Conservation (phyloP, 768 basidiomycete species). For the Pulveroboletus sp. region DNA sequence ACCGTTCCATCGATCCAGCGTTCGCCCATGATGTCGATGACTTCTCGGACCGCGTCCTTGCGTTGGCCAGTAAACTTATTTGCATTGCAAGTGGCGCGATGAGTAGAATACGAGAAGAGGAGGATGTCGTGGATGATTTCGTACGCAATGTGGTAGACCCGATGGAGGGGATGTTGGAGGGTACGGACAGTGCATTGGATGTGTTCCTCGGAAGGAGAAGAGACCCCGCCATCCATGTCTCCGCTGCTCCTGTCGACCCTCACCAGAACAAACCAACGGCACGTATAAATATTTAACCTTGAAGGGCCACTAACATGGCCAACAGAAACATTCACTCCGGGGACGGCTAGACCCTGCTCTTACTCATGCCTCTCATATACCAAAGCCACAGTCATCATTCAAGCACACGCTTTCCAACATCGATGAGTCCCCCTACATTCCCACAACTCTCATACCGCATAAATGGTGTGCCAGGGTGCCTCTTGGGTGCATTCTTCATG, state of each 20-base stretch:
- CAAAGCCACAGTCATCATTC: conserved; percentile 82
- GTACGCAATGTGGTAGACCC: conserved; percentile 72
- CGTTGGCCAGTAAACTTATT: conserved; percentile 62
- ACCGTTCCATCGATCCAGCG: conserved; percentile 75
- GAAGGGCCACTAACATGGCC: conserved; percentile 7
- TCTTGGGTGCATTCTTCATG: conserved; percentile 55
- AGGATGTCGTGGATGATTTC: conserved; percentile 84
- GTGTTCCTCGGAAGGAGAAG: conserved; percentile 68
- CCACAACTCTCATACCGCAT: conserved; percentile 49
- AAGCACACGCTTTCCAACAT: conserved; percentile 53
- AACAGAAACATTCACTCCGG: conserved; percentile 33
- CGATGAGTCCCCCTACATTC: conserved; percentile 56
- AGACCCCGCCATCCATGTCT: conserved; percentile 57
- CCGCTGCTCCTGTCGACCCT: conserved; percentile 30
- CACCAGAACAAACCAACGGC: conserved; percentile 32
- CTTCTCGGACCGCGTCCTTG: conserved; percentile 61
- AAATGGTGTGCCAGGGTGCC: conserved; percentile 86
- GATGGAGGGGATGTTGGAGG: conserved; percentile 81
- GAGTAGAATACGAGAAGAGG: conserved; percentile 51
- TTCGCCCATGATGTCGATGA: conserved; percentile 69
- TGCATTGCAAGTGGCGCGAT: conserved; percentile 39
- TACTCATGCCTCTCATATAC: conserved; percentile 68
- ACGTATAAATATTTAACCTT: background rate
- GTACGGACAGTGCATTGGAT: conserved; percentile 81
- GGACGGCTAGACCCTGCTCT: conserved; percentile 56